These are phyloP conservation scores for Candida nanaspora DNA, from an alignment of 805 yeast genomes.

Conservation along the genomic window DNA sequence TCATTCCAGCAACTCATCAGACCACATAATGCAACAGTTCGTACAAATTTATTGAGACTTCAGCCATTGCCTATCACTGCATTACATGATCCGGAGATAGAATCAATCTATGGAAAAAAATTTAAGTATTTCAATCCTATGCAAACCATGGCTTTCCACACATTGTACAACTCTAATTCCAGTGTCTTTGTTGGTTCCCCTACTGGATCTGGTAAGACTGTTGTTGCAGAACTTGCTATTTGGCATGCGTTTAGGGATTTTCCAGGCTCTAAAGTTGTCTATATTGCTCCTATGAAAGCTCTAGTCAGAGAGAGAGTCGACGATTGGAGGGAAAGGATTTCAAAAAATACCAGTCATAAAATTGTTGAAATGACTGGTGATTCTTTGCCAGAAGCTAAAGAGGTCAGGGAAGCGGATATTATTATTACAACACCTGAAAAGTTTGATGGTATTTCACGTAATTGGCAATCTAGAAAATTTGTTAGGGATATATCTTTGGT, in stretches of 20 bases:
- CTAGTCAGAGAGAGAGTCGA: constrained; percentile 77
- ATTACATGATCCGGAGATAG: constrained; percentile 58
- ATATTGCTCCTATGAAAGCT: constrained; percentile 88
- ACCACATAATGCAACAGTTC: constrained; percentile 81
- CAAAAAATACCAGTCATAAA: constrained; percentile 36
- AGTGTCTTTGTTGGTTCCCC: constrained; percentile 95
- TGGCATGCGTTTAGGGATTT: constrained; percentile 90
- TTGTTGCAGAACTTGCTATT: constrained; percentile 93
- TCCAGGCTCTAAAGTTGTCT: constrained; percentile 76
- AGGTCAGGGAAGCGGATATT: constrained; percentile 62
- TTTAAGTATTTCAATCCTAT: constrained; percentile 93
- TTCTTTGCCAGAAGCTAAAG: constrained; percentile 63
- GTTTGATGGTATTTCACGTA: constrained; percentile 82
- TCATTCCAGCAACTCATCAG: constrained; percentile 86
- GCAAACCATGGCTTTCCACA: constrained; percentile 96
- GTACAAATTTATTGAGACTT: constrained; percentile 70
- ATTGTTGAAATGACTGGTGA: constrained; percentile 82
- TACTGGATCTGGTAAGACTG: constrained; percentile 97
- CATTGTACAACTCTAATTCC: constrained; percentile 70
- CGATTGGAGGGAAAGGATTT: constrained; percentile 61
- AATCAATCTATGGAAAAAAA: constrained; percentile 54
- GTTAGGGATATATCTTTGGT: constrained; percentile 70
- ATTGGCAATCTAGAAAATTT: constrained; percentile 74
- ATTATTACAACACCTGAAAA: constrained; percentile 82
- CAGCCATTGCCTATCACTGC: constrained; percentile 87